Base-by-base conservation (phyloP, 345 rosid species). In the Brassica nigra region DNA sequence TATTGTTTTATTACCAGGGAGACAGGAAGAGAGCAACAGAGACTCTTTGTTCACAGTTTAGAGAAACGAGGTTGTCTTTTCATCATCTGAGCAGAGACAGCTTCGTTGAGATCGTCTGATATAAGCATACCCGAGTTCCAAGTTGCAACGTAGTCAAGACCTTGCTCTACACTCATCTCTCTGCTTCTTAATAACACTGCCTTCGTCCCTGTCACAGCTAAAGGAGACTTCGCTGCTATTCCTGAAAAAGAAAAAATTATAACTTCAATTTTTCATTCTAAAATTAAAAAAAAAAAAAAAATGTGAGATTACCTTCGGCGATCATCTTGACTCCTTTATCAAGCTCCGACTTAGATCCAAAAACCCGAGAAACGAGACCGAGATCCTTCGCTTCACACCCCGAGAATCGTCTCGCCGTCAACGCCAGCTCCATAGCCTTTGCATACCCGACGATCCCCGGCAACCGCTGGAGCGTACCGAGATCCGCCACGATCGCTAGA, bases 81-180 rank as follows among this genome's bases (percentile, higher is more conserved):
- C 78, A 85, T 85, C 47, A 44, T 6, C 9, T 78, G 81, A 1
- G 99, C 91, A 5, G 86, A 82, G 5, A 89, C 42, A 1, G 95
- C 97, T 74, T 95, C 92, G 2, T 15, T 81, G 14, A 90, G 83
- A 83, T 95, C 98, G 18, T 86, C 76, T 0, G 97, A 92, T 47
- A 89, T 28, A 52, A 92, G 90, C 97, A 91, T 86, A 3, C 87
- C 86, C 0, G 97, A 87, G 82, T 92, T 95, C 97, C 98, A 92
- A 68, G 94, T 90, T 0, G 98, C 94, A 1, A 90, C 90, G 16
- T 91, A 91, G 78, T 95, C 98, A 84, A 92, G 81, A 0, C 97
- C 98, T 84, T 95, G 96, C 5, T 89, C 98, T 42, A 91, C 3
- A 30, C 62, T 92, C 84, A 88, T n/a, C 14, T 95, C 99, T 73